A percentile compares a stretch with the other conserved stretches of the same genome.
These are phyloP conservation scores for Aspergillus pseudotamarii DNA, from an alignment of 2,329 filamentous ascomycete genomes.

Conservation along the genomic window DNA sequence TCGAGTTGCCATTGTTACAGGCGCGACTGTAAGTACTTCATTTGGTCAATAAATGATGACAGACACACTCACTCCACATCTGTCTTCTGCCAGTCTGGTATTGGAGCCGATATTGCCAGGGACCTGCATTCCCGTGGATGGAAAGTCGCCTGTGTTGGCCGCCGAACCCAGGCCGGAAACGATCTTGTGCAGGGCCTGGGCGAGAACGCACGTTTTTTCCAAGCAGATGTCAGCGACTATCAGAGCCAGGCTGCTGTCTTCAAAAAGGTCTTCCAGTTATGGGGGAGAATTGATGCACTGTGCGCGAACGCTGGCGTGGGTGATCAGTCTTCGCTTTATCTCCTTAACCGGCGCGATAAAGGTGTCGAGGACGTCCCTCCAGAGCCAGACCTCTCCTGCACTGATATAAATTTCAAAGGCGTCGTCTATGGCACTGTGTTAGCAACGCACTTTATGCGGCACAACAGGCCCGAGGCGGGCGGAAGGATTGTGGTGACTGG, in stretches of 20 bases:
- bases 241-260: conserved; percentile 49
- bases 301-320: conserved; percentile 56
- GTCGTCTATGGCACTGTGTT: conserved; percentile 54
- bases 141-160: conserved; percentile 40
- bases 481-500: conserved; percentile 51
- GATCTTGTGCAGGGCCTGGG: conserved; percentile 37
- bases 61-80: background rate
- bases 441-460: conserved; percentile 58
- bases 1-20: background rate
- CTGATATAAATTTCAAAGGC: conserved; percentile 56
- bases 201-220: conserved; percentile 46
- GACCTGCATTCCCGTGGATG: conserved; percentile 40
- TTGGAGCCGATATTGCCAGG: conserved; percentile 47
- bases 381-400: conserved; percentile 49
- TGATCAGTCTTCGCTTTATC: conserved; percentile 51
- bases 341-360: conserved; percentile 39
- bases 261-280: conserved; percentile 45
- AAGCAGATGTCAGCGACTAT: conserved; percentile 52
- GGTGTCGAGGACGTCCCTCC: conserved; percentile 41
- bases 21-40: conserved; percentile 1
- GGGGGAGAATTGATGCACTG: conserved; percentile 52
- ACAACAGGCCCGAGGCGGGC: conserved; percentile 45
- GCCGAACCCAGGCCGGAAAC: conserved; percentile 36
- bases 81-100: conserved; percentile 45
- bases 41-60: background rate